These are phyloP conservation scores for Sordariomycetes sp. DNA, from an alignment of 2,329 filamentous ascomycete genomes.

Conservation along the genomic window DNA sequence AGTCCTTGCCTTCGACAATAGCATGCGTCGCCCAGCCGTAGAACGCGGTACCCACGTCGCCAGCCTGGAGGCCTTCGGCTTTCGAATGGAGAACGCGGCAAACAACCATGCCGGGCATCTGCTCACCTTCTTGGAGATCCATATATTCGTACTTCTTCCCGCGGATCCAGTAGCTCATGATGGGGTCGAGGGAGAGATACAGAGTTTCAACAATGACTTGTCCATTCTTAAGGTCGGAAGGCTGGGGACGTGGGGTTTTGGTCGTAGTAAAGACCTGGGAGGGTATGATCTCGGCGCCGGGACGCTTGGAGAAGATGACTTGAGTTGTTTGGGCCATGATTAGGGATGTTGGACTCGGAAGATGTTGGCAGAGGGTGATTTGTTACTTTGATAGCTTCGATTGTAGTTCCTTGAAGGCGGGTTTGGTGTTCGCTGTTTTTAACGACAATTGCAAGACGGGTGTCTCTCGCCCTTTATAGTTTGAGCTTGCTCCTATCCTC, in stretches of 20 bases:
- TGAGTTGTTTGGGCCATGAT: background rate
- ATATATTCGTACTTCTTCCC: conserved; percentile 52
- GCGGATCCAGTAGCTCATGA: conserved; percentile 59
- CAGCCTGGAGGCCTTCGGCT: conserved; percentile 41
- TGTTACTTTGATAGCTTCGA: too few species aligned
- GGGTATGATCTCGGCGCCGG: conserved; percentile 43
- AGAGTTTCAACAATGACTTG: conserved; percentile 44
- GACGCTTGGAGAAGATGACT: conserved; percentile 49
- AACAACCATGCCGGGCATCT: conserved; percentile 57
- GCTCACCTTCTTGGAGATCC: conserved; percentile 52
- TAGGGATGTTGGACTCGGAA: too few species aligned
- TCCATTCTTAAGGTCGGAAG: conserved; percentile 42
- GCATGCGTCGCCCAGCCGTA: conserved; percentile 60
- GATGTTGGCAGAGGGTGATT: too few species aligned
- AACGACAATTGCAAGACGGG: too few species aligned
- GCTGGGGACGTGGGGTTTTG: conserved; percentile 33
- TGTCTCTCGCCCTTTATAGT: too few species aligned
- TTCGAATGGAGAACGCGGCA: conserved; percentile 53
- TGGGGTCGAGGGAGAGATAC: conserved; percentile 57
- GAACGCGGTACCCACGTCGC: conserved; percentile 45
- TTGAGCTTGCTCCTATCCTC: too few species aligned
- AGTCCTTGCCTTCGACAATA: conserved; percentile 42
- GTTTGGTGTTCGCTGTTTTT: too few species aligned
- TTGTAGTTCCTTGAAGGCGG: too few species aligned
- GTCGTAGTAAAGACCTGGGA: conserved; percentile 49